A percentile compares a stretch with the other conserved stretches of the same genome.
Conservation (phyloP, 1,284 basidiomycete species). For the Tylopilus orsonianus region DNA sequence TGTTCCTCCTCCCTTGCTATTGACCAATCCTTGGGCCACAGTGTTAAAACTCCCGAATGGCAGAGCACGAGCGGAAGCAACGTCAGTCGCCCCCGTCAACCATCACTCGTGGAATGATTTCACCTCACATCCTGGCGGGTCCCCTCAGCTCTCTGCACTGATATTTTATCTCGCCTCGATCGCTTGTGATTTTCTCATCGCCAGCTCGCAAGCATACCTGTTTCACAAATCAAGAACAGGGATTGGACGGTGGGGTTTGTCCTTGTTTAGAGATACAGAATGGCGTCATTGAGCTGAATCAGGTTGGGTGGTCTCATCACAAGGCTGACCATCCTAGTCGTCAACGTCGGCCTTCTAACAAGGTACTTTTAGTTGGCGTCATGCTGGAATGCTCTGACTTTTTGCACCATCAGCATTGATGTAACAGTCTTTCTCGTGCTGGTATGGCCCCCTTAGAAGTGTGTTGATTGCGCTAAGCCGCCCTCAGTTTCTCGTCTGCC, state of each 20-base stretch:
- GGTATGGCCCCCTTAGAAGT: constrained; percentile 10
- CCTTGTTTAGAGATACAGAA: neutral
- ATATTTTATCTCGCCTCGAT: constrained; percentile 33
- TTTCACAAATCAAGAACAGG: constrained; percentile 34
- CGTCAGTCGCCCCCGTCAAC: constrained; percentile 18
- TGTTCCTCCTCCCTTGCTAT: neutral
- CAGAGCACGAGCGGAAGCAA: constrained; percentile 27
- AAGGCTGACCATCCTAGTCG: constrained; percentile 30
- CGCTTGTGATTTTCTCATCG: constrained; percentile 34
- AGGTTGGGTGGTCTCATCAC: constrained; percentile 34
- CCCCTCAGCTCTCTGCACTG: constrained; percentile 28
- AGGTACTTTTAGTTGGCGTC: constrained; percentile 21
- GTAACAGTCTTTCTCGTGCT: constrained; percentile 32
- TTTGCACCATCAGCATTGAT: constrained; percentile 19
- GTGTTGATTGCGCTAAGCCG: neutral
- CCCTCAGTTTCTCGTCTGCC: constrained; percentile 30
- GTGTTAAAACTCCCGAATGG: constrained; percentile 29
- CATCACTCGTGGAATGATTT: neutral
- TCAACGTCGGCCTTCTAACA: constrained; percentile 33
- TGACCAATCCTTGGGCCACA: constrained; percentile 5
- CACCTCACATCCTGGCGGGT: neutral
- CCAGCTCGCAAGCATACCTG: constrained; percentile 32
- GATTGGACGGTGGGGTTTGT: constrained; percentile 28
- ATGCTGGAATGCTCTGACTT: neutral
- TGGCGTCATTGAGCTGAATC: neutral